These are phyloP conservation scores for Seiridium cupressi DNA, from an alignment of 2,329 filamentous ascomycete species.

Conservation along the genomic window DNA sequence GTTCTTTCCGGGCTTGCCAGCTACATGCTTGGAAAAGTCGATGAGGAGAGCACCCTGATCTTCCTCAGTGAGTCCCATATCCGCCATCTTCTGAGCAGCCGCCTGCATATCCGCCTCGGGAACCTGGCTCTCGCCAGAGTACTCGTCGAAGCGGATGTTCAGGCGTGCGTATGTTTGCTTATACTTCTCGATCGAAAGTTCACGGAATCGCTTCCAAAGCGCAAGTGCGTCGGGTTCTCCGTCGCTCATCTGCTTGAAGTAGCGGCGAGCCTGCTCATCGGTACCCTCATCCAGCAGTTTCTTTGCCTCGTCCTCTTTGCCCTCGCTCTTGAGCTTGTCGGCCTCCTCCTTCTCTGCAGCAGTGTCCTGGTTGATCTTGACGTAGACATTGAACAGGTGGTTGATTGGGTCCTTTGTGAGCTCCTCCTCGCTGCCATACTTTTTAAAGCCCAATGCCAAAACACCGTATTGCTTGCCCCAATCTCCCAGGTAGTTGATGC, in stretches of 20 bases:
- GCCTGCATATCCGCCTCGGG: conserved; percentile 64
- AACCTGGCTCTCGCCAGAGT: conserved; percentile 74
- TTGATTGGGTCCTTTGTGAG: conserved; percentile 65
- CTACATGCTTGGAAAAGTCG: conserved; percentile 67
- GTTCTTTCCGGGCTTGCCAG: conserved; percentile 65
- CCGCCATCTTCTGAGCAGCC: conserved; percentile 59
- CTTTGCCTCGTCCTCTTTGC: conserved; percentile 39
- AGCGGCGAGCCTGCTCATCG: conserved; percentile 55
- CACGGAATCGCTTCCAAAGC: conserved; percentile 58
- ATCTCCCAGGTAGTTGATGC: conserved; percentile 76
- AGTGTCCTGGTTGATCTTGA: conserved; percentile 63
- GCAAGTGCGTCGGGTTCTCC: conserved; percentile 54
- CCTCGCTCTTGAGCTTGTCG: conserved; percentile 47
- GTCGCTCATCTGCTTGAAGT: conserved; percentile 61
- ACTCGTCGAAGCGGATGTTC: conserved; percentile 61
- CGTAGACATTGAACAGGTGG: conserved; percentile 72
- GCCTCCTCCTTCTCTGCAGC: conserved; percentile 60
- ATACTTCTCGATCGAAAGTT: conserved; percentile 58
- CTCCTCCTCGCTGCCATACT: conserved; percentile 65
- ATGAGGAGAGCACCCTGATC: conserved; percentile 72
- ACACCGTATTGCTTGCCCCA: conserved; percentile 75
- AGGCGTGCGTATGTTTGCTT: conserved; percentile 57
- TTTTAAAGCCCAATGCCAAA: conserved; percentile 65
- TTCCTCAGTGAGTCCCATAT: conserved; percentile 65
- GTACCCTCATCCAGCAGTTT: conserved; percentile 42